phyloP scores from a whole-genome alignment of 352 stramenopile species.

The Phytophthora quininea region DNA sequence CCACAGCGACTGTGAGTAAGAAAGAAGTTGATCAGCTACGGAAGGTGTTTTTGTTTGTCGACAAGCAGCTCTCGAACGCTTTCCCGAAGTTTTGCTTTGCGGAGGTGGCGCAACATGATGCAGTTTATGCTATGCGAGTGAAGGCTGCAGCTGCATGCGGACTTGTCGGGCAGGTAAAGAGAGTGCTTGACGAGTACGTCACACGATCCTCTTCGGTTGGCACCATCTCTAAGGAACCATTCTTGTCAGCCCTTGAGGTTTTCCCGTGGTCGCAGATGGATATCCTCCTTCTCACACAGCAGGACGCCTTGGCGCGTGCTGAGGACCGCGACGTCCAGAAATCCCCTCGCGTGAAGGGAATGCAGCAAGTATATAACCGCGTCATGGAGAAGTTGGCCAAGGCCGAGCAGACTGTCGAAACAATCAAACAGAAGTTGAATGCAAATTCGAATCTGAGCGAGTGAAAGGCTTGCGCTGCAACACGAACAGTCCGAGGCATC shows the following conservation, averaged over 20 bases:
- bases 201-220: conserved; percentile 19
- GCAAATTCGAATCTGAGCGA: conserved; percentile 25
- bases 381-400: conserved; percentile 34
- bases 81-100: conserved; percentile 59
- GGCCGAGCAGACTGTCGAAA: conserved; percentile 22
- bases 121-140: conserved; percentile 61
- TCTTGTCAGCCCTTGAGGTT: conserved; percentile 58
- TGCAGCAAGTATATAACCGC: conserved; percentile 49
- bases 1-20: conserved; percentile 42
- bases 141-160: conserved; percentile 69
- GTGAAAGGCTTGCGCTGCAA: conserved; percentile 27
- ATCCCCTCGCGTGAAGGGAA: conserved; percentile 52
- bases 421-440: conserved; percentile 21
- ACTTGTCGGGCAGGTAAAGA: conserved; percentile 46
- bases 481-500: conserved; percentile 24
- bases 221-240: conserved; percentile 34
- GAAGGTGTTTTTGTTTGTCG: conserved; percentile 59
- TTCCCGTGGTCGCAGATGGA: conserved; percentile 61
- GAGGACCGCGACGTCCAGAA: conserved; percentile 44
- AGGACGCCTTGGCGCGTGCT: conserved; percentile 44
- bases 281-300: conserved; percentile 51
- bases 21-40: conserved; percentile 55
- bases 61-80: conserved; percentile 61
- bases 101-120: conserved; percentile 48
- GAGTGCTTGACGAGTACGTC: conserved; percentile 71